phyloP scores from a whole-genome alignment of 768 basidiomycete genomes.

The Galerina marginata region DNA sequence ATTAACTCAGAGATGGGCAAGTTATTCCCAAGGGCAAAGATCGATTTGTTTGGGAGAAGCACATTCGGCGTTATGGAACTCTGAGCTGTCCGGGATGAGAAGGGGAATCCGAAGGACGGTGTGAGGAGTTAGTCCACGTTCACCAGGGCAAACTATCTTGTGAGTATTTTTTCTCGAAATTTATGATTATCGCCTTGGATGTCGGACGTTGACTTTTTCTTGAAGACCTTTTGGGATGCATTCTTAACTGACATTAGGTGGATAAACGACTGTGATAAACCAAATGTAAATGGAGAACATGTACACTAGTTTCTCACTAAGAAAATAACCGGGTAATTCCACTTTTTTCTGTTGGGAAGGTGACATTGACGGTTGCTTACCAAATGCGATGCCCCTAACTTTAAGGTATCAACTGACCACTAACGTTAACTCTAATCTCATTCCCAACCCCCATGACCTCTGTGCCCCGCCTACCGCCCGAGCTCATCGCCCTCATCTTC shows the following conservation, averaged over 20 bases:
- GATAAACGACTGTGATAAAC: too few relatives aligned
- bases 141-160: slow-evolving; percentile 25
- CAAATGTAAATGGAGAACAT: too few relatives aligned
- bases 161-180: slow-evolving; percentile 9
- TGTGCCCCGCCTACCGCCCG: slow-evolving; percentile 15
- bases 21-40: too few relatives aligned
- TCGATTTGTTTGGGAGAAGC: too few relatives aligned
- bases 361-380: not conserved
- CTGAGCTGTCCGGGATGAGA: slow-evolving; percentile 27
- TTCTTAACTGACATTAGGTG: slow-evolving; percentile 6
- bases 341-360: not conserved
- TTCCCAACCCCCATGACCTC: slow-evolving; percentile 4
- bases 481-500: slow-evolving; percentile 23
- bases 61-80: not conserved
- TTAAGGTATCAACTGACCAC: not conserved
- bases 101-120: slow-evolving; percentile 9
- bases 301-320: too few relatives aligned
- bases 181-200: too few relatives aligned
- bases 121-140: slow-evolving; percentile 12
- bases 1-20: too few relatives aligned
- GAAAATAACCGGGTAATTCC: too few relatives aligned
- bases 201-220: not conserved
- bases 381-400: not conserved
- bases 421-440: not conserved
- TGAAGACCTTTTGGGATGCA: slow-evolving; percentile 30